These are phyloP conservation scores for Salix koriyanagi DNA, from an alignment of 345 rosid species.

Conservation along the genomic window DNA sequence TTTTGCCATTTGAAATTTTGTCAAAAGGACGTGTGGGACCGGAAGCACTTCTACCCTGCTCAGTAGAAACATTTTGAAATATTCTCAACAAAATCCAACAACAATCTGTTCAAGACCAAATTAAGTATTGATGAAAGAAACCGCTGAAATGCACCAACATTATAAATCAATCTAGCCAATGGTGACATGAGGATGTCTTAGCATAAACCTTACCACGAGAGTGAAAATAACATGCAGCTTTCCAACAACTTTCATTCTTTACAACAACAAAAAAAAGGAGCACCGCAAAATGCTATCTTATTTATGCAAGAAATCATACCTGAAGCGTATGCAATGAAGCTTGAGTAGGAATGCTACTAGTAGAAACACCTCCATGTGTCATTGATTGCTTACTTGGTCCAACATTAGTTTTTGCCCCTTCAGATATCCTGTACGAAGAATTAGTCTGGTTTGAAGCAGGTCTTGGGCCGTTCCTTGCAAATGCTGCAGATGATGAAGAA, in stretches of 20 bases:
- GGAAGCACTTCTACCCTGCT: constrained; percentile 59
- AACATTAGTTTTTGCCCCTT: constrained; percentile 35
- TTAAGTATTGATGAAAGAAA: not conserved
- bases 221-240: not conserved
- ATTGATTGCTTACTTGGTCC: constrained; percentile 47
- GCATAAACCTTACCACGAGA: not conserved
- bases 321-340: constrained; percentile 38
- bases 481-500: constrained; percentile 45
- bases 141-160: not conserved
- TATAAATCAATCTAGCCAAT: not conserved
- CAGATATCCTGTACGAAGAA: constrained; percentile 38
- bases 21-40: constrained; percentile 39
- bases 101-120: not conserved
- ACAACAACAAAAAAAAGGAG: not conserved
- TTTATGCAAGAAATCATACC: constrained; percentile 34
- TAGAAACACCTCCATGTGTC: constrained; percentile 34
- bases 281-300: not conserved
- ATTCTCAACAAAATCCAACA: constrained; percentile 11
- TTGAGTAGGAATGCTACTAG: constrained; percentile 31
- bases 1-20: constrained; percentile 43
- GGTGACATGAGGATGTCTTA: not conserved
- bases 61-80: not conserved
- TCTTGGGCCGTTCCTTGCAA: constrained; percentile 43
- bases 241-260: not conserved
- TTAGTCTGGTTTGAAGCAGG: constrained; percentile 39